Percentiles rank a stretch among this genome's conserved stretches.
Conservation (phyloP, 768 basidiomycete species). For the Exidia glandulosa region DNA sequence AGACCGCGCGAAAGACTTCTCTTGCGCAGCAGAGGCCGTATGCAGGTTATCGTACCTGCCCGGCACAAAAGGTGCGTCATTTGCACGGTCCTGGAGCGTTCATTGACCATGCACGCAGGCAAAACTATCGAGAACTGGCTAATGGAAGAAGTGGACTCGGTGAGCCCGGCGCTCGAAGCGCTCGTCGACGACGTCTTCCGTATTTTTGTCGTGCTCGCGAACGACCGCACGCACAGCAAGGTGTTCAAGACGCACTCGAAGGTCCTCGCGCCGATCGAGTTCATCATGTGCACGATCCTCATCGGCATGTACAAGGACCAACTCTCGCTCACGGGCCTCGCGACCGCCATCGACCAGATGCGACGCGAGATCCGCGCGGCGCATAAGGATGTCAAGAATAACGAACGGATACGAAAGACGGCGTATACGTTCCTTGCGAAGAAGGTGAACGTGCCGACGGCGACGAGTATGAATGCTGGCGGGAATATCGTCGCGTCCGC, state of each 20-base stretch:
- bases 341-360: neutral
- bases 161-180: neutral
- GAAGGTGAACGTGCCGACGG: neutral
- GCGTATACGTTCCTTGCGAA: neutral
- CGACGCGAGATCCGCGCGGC: neutral
- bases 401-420: neutral
- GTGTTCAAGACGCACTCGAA: neutral
- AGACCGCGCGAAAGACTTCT: neutral
- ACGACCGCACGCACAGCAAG: neutral
- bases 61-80: neutral
- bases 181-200: neutral
- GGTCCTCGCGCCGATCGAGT: neutral
- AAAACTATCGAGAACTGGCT: neutral
- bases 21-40: neutral
- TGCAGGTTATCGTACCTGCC: neutral
- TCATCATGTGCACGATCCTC: neutral
- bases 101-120: neutral
- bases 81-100: neutral
- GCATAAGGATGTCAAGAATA: neutral
- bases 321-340: neutral
- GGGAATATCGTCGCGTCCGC: neutral
- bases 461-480: neutral
- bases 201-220: neutral
- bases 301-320: neutral
- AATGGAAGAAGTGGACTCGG: neutral